phyloP scores from a whole-genome alignment of 352 stramenopile species.

The Phytophthora uliginosa region DNA sequence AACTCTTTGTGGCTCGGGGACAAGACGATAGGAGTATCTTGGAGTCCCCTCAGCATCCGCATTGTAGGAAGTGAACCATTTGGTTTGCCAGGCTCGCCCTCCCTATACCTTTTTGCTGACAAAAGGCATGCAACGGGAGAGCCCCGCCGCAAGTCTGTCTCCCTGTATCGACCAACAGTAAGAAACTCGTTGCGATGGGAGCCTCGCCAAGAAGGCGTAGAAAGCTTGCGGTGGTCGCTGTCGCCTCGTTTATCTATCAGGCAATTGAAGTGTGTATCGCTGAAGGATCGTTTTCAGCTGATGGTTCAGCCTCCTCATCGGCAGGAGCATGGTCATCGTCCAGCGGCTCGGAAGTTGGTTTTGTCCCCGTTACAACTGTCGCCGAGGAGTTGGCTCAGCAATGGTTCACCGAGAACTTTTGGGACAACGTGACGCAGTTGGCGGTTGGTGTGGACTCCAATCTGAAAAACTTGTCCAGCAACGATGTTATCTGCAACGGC shows the following conservation, averaged over 20 bases:
- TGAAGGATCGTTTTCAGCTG: conserved; percentile 11
- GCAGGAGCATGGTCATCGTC: conserved; percentile 16
- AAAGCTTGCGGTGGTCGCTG: conserved; percentile 12
- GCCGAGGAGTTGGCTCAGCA: conserved; percentile 38
- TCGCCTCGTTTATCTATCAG: conserved; percentile 29
- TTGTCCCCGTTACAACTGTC: conserved; percentile 21
- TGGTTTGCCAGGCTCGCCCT: conserved; percentile 22
- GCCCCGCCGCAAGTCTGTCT: neutral
- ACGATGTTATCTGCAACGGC: conserved; percentile 40
- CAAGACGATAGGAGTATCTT: conserved; percentile 21
- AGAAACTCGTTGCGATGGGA: conserved; percentile 32
- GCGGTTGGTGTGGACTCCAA: conserved; percentile 36
- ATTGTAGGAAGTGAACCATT: conserved; percentile 28
- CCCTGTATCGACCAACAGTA: conserved; percentile 18
- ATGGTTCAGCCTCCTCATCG: neutral
- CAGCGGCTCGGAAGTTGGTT: conserved; percentile 28
- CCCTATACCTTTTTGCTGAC: conserved; percentile 26
- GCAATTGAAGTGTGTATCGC: conserved; percentile 13
- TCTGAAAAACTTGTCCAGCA: conserved; percentile 31
- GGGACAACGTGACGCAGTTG: conserved; percentile 42
- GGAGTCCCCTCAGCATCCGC: conserved; percentile 15
- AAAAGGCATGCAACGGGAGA: conserved; percentile 25
- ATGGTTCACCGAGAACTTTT: conserved; percentile 44
- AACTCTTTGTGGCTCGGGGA: conserved; percentile 37
- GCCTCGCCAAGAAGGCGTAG: conserved; percentile 25